Conservation (phyloP, 177 flowering plant genomes). For the Telopea speciosissima region DNA sequence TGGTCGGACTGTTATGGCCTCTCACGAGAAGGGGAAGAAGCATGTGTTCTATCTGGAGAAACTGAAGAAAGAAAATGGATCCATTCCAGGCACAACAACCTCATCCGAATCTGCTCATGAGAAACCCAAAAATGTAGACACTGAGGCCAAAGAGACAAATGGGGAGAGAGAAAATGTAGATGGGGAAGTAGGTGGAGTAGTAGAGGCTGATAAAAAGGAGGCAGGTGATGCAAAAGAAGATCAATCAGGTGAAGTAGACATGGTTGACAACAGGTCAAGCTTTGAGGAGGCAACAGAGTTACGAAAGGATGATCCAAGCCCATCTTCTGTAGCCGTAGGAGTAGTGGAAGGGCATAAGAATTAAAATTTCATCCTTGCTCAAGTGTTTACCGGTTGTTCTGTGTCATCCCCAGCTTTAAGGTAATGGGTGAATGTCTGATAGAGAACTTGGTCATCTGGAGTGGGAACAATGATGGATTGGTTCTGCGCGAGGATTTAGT, state of each 20-base stretch:
- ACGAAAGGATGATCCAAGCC: background rate
- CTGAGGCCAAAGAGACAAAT: background rate
- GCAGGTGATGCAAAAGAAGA: background rate
- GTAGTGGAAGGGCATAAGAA: background rate
- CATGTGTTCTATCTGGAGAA: conserved; percentile 23
- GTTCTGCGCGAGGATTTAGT: too few species aligned
- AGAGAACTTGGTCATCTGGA: background rate
- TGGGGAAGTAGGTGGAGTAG: conserved; percentile 4
- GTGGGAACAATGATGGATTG: too few species aligned
- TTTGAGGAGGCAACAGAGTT: background rate
- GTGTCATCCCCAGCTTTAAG: background rate
- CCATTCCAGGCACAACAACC: background rate
- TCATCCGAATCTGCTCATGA: background rate
- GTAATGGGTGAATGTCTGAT: background rate
- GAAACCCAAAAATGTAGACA: background rate
- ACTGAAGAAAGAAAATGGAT: conserved; percentile 5
- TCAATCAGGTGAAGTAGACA: background rate
- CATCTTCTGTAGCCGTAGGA: background rate
- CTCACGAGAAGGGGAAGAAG: conserved; percentile 45
- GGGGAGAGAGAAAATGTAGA: background rate
- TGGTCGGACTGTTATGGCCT: conserved; percentile 23
- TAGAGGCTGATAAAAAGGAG: background rate
- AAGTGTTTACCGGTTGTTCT: too few species aligned
- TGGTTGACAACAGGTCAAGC: background rate
- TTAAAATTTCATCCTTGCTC: background rate